Percentiles rank a stretch among this genome's conserved stretches.
Conservation (phyloP, 768 basidiomycete genomes). For the Hygrophoropsis aurantiaca region DNA sequence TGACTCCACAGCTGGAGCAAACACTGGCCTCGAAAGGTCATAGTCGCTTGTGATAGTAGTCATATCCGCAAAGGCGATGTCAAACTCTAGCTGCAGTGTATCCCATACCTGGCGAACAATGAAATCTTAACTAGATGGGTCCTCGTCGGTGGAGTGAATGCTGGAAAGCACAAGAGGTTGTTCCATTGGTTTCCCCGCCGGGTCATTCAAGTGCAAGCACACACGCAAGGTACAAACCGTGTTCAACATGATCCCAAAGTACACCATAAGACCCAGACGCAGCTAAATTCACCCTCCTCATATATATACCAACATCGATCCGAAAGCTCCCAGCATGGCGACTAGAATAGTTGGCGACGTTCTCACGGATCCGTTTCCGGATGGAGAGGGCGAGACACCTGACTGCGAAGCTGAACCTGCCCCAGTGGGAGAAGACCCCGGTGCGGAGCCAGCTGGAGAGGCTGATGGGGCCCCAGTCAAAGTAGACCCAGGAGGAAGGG, state of each 20-base stretch:
- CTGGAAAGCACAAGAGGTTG: too few species aligned
- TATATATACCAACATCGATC: constrained; percentile 1
- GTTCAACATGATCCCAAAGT: not conserved
- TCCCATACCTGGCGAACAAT: constrained; percentile 13
- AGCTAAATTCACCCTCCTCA: constrained; percentile 1
- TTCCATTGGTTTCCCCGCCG: too few species aligned
- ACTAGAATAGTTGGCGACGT: not conserved
- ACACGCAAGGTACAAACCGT: too few species aligned
- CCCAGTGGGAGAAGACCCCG: not conserved
- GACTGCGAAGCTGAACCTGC: not conserved
- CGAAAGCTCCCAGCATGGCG: constrained; percentile 4
- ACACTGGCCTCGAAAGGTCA: too few species aligned
- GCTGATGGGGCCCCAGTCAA: not conserved
- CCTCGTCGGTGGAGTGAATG: too few species aligned
- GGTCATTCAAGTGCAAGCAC: too few species aligned
- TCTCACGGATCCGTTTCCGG: constrained; percentile 6
- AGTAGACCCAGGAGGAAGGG: not conserved
- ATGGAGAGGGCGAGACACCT: not conserved
- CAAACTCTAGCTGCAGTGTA: not conserved
- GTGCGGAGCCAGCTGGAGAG: constrained; percentile 2
- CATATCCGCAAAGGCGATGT: constrained; percentile 7
- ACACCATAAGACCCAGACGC: constrained; percentile 1
- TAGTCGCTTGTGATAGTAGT: constrained; percentile 1
- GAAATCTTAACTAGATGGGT: constrained; percentile 3
- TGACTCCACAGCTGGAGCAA: not conserved